Conservation (phyloP, 1,284 basidiomycete species). For the Xanthoconium separans region DNA sequence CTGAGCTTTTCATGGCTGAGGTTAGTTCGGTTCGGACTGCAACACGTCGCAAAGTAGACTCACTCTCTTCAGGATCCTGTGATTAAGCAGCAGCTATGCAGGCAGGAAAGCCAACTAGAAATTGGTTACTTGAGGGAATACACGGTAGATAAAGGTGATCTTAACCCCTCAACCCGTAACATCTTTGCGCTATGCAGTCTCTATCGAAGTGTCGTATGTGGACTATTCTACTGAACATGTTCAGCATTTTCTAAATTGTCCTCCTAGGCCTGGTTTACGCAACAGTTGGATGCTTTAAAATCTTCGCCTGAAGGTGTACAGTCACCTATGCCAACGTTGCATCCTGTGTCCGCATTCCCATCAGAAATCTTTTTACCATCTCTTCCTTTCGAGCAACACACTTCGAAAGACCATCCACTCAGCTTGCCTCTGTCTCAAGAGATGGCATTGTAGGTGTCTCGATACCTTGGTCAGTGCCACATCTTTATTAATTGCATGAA, state of each 20-base stretch:
- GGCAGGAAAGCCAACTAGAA: conserved; percentile 78
- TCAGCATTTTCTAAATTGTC: conserved; percentile 7
- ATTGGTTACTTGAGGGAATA: conserved; percentile 56
- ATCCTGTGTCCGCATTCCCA: conserved; percentile 48
- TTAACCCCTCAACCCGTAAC: conserved; percentile 78
- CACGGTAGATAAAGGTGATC: conserved; percentile 58
- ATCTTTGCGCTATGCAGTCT: conserved; percentile 78
- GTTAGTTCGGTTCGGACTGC: conserved; percentile 32
- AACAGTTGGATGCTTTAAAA: conserved; percentile 66
- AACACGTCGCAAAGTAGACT: conserved; percentile 5
- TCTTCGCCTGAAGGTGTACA: conserved; percentile 54
- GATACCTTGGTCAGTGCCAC: not conserved
- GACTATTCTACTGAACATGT: not conserved
- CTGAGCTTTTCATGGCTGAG: conserved; percentile 50
- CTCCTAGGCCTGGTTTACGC: conserved; percentile 81
- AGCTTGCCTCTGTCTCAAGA: conserved; percentile 79
- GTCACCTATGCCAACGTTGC: conserved; percentile 50
- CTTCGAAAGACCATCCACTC: conserved; percentile 44
- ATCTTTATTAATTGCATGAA: conserved; percentile 6
- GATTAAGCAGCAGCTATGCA: conserved; percentile 56
- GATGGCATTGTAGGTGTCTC: conserved; percentile 74
- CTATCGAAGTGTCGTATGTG: conserved; percentile 82
- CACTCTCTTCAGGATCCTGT: conserved; percentile 36
- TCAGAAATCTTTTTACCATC: conserved; percentile 50
- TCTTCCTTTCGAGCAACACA: conserved; percentile 34